A percentile compares a stretch with the other conserved stretches of the same genome.
phyloP scores from a whole-genome alignment of 441 rosid species.

The Mallotus repandus region DNA sequence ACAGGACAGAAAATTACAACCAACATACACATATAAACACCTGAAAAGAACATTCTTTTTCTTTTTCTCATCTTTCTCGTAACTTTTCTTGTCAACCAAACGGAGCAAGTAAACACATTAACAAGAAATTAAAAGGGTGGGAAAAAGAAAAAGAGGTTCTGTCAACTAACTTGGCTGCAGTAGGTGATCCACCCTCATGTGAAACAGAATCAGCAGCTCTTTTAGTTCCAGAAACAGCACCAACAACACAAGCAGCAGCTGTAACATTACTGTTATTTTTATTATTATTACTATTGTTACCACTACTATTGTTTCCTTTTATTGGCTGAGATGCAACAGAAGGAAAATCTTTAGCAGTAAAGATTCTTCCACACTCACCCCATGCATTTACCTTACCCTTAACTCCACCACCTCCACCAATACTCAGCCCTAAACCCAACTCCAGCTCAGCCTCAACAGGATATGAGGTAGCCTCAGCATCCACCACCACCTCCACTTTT shows the following conservation, averaged over 20 bases:
- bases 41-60: not conserved
- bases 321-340: conserved; percentile 34
- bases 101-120: not conserved
- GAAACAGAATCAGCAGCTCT: conserved; percentile 69
- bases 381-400: conserved; percentile 39
- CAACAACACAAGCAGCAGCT: conserved; percentile 21
- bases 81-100: conserved; percentile 15
- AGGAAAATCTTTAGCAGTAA: conserved; percentile 82
- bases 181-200: conserved; percentile 57
- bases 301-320: conserved; percentile 22
- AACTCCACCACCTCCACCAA: conserved; percentile 52
- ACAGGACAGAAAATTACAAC: not conserved
- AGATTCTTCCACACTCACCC: conserved; percentile 74
- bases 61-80: not conserved
- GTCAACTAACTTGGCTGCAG: conserved; percentile 49
- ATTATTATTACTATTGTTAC: too few species aligned
- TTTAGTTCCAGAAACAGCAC: conserved; percentile 51
- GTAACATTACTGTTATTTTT: not conserved
- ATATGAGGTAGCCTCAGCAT: conserved; percentile 47
- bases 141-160: not conserved
- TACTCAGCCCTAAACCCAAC: conserved; percentile 67
- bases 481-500: conserved; percentile 36
- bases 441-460: conserved; percentile 62
- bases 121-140: not conserved
- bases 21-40: not conserved